Percentiles rank a stretch among this genome's conserved stretches.
phyloP scores from a whole-genome alignment of 306 rosid species.

The Herpetospermum pedunculosum region DNA sequence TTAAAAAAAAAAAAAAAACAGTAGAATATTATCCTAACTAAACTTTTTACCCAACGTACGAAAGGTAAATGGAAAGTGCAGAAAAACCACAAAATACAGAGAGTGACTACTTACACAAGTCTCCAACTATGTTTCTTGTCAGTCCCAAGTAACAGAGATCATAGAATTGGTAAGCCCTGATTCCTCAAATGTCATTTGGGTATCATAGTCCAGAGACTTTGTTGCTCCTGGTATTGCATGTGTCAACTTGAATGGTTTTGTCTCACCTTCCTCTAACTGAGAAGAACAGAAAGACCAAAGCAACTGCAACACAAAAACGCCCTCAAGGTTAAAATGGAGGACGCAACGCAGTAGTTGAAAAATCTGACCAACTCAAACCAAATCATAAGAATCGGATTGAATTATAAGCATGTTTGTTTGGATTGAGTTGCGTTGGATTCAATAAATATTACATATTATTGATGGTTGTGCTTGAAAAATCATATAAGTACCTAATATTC shows the following conservation, averaged over 20 bases:
- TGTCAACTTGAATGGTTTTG: constrained; percentile 51
- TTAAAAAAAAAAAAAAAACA: background rate
- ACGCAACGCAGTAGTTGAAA: background rate
- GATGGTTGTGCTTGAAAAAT: background rate
- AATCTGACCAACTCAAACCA: background rate
- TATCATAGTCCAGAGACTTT: constrained; percentile 47
- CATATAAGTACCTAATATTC: background rate
- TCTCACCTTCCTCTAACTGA: constrained; percentile 51
- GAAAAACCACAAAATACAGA: background rate
- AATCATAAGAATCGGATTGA: background rate
- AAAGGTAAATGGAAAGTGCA: background rate
- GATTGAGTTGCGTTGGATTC: background rate
- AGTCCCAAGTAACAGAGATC: constrained; percentile 89
- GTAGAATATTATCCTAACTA: background rate
- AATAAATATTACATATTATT: background rate
- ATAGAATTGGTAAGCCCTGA: constrained; percentile 93
- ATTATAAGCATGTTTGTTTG: background rate
- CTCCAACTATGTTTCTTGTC: constrained; percentile 12
- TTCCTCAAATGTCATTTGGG: constrained; percentile 47
- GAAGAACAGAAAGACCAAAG: constrained; percentile 80
- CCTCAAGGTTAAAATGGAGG: background rate
- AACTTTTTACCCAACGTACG: background rate
- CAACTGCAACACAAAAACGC: constrained; percentile 40
- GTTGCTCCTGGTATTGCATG: constrained; percentile 89
- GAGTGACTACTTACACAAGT: background rate